These are phyloP conservation scores for Microdochium bolleyi DNA, from an alignment of 2,329 filamentous ascomycete genomes.

Conservation along the genomic window DNA sequence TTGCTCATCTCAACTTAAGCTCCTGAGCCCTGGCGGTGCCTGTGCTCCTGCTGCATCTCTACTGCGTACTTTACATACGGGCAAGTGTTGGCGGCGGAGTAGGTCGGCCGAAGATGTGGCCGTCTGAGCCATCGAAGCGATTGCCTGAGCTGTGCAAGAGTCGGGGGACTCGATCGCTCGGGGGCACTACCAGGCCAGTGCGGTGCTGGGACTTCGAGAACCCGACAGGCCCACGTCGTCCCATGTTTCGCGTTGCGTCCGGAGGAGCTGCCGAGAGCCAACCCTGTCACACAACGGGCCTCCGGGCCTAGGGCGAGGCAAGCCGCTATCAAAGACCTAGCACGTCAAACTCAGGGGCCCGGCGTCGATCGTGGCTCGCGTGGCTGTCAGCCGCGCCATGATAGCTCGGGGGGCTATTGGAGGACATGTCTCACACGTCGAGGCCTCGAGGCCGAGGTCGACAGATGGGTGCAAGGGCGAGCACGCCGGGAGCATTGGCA, in stretches of 20 bases:
- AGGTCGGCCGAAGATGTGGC: no score
- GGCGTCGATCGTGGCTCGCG: neutral
- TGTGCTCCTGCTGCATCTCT: no score
- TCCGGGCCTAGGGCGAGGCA: neutral
- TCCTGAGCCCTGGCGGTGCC: no score
- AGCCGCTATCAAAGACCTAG: neutral
- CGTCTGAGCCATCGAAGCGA: no score
- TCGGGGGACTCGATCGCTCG: no score
- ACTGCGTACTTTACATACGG: no score
- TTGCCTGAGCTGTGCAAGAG: no score
- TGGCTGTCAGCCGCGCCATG: neutral
- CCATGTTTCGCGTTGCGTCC: neutral
- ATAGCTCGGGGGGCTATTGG: neutral
- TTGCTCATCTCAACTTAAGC: no score
- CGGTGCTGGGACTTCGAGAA: neutral
- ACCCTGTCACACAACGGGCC: neutral
- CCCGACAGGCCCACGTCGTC: neutral
- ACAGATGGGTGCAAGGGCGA: no score
- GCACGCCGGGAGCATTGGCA: no score
- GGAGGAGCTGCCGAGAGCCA: neutral
- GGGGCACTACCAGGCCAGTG: no score
- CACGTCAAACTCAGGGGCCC: neutral
- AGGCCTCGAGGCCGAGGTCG: neutral
- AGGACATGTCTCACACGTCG: neutral
- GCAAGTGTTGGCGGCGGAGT: no score